Base-by-base conservation (phyloP, 2,329 filamentous ascomycete genomes). In the Cladophialophora yegresii region DNA sequence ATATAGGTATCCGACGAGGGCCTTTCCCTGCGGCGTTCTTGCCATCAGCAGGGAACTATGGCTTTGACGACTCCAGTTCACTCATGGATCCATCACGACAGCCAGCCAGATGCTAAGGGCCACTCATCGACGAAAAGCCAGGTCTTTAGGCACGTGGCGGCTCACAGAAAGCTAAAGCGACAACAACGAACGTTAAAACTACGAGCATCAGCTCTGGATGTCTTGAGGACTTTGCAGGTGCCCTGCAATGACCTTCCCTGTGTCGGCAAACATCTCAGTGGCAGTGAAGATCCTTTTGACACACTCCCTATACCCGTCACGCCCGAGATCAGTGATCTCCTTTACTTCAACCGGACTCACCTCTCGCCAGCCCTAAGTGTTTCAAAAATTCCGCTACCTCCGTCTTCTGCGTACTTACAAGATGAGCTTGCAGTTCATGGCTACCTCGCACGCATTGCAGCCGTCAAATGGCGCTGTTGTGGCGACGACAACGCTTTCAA, bases 11-110 rank as follows among this genome's bases (percentile, higher is more conserved):
- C 12, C 8, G 26, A n/a, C 51, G 30, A 16, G 23, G 10, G 28
- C 4, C 16, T 8, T 1, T 54, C 23, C 28, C 2, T 2, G 23
- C 30, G 1, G 5, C 2, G 1, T 13, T 13, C 9, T 26, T n/a
- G 7, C 0, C n/a, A 1, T 30, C 0, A 45, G 22, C 36, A 23
- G 9, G 16, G 47, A 23, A 54, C 2, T 47, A 63, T 58, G 54
- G 40, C 47, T 45, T 36, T 54, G 43, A 32, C 54, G 30, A 32
- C 16, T 10, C 28, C 23, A 23, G 2, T 58, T 23, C 61, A 58
- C 36, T 63, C 55, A 22, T 63, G 61, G 61, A 63, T 63, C 49
- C 54, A 59, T 50, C 61, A 55, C 20, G 55, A 63, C 49, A 49
- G 20, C 23, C 45, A 62, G 32, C 10, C 54, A 47, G 47, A 58